Evolutionary conservation across 805 yeast species (phyloP), one percentile per base, ranked within the genome.

Genomic region (Kodamaea laetipori): DNA sequence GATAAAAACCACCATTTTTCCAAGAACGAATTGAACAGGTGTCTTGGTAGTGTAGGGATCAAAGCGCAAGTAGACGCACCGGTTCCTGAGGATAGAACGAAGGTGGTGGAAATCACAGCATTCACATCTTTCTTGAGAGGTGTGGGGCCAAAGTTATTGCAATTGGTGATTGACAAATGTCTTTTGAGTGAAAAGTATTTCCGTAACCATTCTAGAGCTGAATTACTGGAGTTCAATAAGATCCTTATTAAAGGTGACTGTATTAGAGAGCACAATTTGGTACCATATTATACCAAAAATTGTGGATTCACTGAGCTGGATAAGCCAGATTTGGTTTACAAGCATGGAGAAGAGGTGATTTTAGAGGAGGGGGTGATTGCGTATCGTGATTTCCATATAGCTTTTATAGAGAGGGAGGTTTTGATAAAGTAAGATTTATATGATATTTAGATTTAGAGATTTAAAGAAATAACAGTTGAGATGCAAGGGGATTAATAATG

Each of bases 111-210:
- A 49, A 41, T 80, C 8, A 78, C 85, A 0, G 76, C 74, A 5
- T 73, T 76, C 46, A 73, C 82, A 0, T 77, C 85, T 0, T 78
- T 74, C 44, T 63, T 69, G 51, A 73, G 74, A 15, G 55, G 59
- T n/a, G 41, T 65, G 9, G 76, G 72, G 4, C 55, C 71, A 1
- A 41, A 43, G 3, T 41, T 64, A 9, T 47, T 69, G 0, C 58
- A 65, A 4, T 61, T 49, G 18, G 45, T 55, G n/a, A 48, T 58
- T 6, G 41, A 46, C 4, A 48, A 41, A 9, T 52, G 48, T 17
- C 28, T 64, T 15, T 37, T 40, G n/a, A 33, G 52, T n/a, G 27
- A 50, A 8, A 27, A 40, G 6, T 24, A 24, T 12, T 47, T 46
- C 27, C n/a, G 28, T 2, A 8, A 36, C n/a, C 15, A 47, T 13